phyloP scores from a whole-genome alignment of 495 filamentous ascomycete species.

The Penicillium macrosclerotiorum region DNA sequence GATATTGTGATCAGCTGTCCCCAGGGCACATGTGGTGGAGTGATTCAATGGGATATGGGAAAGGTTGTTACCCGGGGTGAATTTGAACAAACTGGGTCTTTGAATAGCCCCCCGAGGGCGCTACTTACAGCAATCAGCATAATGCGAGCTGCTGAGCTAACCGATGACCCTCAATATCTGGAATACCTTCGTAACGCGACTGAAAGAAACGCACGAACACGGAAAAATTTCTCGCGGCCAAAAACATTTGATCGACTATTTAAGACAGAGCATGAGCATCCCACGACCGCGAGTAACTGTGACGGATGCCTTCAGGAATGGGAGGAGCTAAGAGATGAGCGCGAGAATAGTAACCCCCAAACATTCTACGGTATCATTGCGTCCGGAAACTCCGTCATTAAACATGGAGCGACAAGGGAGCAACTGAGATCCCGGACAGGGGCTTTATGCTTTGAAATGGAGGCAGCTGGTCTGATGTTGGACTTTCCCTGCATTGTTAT shows the following conservation, averaged over 20 bases:
- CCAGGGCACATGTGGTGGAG: constrained; percentile 2
- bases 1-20: constrained; percentile 24
- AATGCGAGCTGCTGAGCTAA: constrained; percentile 20
- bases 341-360: neutral
- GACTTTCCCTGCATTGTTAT: neutral
- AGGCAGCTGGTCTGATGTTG: constrained; percentile 15
- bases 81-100: constrained; percentile 32
- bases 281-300: neutral
- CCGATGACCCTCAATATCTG: constrained; percentile 10
- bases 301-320: neutral
- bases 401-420: constrained; percentile 5
- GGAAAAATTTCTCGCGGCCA: neutral
- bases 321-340: neutral
- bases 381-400: constrained; percentile 36
- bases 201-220: constrained; percentile 13
- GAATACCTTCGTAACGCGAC: constrained; percentile 14
- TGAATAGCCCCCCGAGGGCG: constrained; percentile 27
- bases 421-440: neutral
- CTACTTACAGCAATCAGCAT: constrained; percentile 20
- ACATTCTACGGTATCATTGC: constrained; percentile 37
- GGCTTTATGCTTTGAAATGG: constrained; percentile 34
- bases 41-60: constrained; percentile 9
- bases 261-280: neutral
- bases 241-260: neutral
- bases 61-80: constrained; percentile 25